Base-by-base conservation (phyloP, 73 alveolate species). In the Paramecium octaurelia region DNA sequence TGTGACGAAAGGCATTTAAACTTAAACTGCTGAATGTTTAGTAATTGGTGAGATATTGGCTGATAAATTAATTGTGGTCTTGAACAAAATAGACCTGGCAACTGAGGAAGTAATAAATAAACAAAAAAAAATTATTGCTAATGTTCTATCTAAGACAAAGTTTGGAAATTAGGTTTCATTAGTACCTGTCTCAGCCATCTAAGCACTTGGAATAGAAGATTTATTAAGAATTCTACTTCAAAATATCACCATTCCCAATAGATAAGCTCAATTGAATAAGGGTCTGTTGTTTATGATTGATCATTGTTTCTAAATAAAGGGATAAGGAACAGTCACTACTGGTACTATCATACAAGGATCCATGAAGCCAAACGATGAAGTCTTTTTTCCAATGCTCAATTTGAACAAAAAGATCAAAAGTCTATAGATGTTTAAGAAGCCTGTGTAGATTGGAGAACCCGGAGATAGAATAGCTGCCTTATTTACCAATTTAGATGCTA, bases 271-370 rank as follows among this genome's bases (percentile, higher is more conserved):
- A 58, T 89, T 93, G 36, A 92, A 93, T 40, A 92, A 92, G 73
- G 95, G 96, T 3, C 96, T 98, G 70, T 91, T 96, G 71, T 98
- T 97, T 60, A 95, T 97, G 86, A 94, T 97, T 24, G 99, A 99
- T 86, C 99, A 99, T 92, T 98, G 99, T 86, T 99, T 99, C 88
- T 96, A 98, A 50, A 96, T 99, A 50, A 99, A 99, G 92, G 99
- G 99, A 40, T 95, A 98, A 90, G 99, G 99, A 59, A 98, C 99
- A 0, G 99, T 99, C 8, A 96, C 98, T 70, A 99, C 99, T 38
- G 99, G 99, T 23, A 98, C 99, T 10, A 97, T 98, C 18, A 93
- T 98, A 64, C 90, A 94, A 40, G 99, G 99, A 11, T 36, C 64
- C 29, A 96, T 97, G 31, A 95, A 95, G 86, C 96, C 95, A 11